These are phyloP conservation scores for Begonia masoniana DNA, from an alignment of 306 rosid genomes.

Conservation along the genomic window DNA sequence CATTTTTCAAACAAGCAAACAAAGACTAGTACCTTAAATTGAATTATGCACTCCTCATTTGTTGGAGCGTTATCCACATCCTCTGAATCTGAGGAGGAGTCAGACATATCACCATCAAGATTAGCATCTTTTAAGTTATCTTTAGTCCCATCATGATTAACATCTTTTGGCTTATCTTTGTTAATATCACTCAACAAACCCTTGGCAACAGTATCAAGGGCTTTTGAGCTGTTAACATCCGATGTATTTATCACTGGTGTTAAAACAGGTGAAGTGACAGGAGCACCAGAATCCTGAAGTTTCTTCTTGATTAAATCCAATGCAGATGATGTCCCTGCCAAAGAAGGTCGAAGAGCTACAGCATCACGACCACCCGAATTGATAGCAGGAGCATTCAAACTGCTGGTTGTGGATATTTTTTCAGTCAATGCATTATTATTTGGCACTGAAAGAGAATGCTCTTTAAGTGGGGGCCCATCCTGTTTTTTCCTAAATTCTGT, in stretches of 20 bases:
- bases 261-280: conserved; percentile 54
- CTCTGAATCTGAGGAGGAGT: conserved; percentile 92
- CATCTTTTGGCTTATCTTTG: conserved; percentile 71
- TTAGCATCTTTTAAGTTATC: conserved; percentile 70
- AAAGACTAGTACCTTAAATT: conserved; percentile 60
- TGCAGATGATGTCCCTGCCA: conserved; percentile 67
- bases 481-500: conserved; percentile 73
- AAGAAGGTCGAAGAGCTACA: conserved; percentile 41
- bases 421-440: conserved; percentile 46
- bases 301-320: conserved; percentile 88
- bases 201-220: conserved; percentile 43
- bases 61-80: conserved; percentile 77
- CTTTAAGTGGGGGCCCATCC: conserved; percentile 50
- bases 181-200: conserved; percentile 52
- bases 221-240: conserved; percentile 66
- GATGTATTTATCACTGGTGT: conserved; percentile 30
- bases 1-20: conserved; percentile 3
- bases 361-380: conserved; percentile 93
- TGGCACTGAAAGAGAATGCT: conserved; percentile 35
- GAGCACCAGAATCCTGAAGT: conserved; percentile 85
- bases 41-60: conserved; percentile 73
- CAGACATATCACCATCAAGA: conserved; percentile 61
- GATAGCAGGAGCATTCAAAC: conserved; percentile 82
- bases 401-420: conserved; percentile 50
- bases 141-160: conserved; percentile 60